Evolutionary conservation across 2,329 filamentous ascomycete genomes (phyloP), one percentile per base, ranked within the genome.

Genomic region (Exophiala oligosperma): DNA sequence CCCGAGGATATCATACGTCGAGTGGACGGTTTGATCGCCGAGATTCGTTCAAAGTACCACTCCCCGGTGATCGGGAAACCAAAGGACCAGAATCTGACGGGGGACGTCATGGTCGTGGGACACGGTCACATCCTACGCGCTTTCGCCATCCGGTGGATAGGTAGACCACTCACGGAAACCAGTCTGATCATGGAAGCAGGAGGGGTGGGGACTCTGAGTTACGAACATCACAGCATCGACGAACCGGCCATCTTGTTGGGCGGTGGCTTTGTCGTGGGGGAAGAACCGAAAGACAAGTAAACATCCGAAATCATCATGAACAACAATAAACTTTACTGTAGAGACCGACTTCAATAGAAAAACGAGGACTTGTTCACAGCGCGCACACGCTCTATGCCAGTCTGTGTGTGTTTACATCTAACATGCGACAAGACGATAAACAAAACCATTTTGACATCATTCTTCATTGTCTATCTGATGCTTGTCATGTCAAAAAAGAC

Each of bases 41-140:
- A 92, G 32, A 90, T 97, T 57, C 80, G 90, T 21, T 74, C 81
- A 24, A 84, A 81, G 64, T 88, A 81, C 74, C 89, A 92, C 65
- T 73, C 73, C 2, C 81, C 81, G 0, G 81, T 80, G 50, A 87
- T 93, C 64, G 82, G 81, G 7, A 80, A 82, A 65, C 72, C 74
- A 48, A 76, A 74, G 8, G 77, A 70, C 61, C 78, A 69, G 8
- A 43, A 50, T n/a, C 41, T 59, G 41, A 61, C 56, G 26, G 77
- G 83, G 14, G 90, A 93, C 72, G 84, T 93, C 17, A 73, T 93
- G 24, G 80, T 96, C 49, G 91, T 97, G 4, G 92, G 91, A 23
- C 92, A 97, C 71, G 92, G 92, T 0, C 92, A 96, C 75, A 93
- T 96, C 56, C 77, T 97, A 53, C 81, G 92, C 14, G 90, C 91